Base-by-base conservation (phyloP, 148 eudicot genomes). In the Vaccinium macrocarpon region DNA sequence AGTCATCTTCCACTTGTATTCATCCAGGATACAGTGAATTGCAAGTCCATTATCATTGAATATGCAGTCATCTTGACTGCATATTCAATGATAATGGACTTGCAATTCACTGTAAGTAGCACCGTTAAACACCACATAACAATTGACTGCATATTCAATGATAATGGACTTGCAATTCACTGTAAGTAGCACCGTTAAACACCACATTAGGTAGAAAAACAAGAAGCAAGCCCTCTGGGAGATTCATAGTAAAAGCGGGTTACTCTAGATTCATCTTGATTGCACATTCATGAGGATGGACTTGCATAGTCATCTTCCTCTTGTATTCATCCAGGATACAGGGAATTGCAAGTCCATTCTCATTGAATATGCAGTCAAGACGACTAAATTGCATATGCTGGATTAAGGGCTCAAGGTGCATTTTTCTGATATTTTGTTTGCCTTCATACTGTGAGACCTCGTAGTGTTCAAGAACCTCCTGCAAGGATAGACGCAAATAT, bases 231-330 rank as follows among this genome's bases (percentile, higher is more conserved):
- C 88, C 90, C 51, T 84, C 84, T 64, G 77, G 50, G 73, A 64
- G 86, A 38, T 57, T 72, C 46, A 94, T 94, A 23, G 76, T 81
- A 81, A 91, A 94, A 52, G 46, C 81, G 29, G 97, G 97, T 68
- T 3, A 72, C 72, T 74, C 82, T 50, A 88, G 5, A 48, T 90
- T 87, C 90, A 84, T 89, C 86, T 91, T 95, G 25, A 51, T 81
- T 23, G 95, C 93, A 87, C 86, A 94, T 73, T 95, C 98, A 61
- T 83, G 29, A 95, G 85, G 76, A 92, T 89, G 11, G 90, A 70
- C 89, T 93, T 94, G 91, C 98, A 91, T 32, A 32, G 35, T 32
- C 35, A 32, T 32, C 35, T 32, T 32, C 35, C 35, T 32, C 35
- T 32, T 32, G 35, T 32, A 32, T 32, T 32, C 35, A 32, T 32